Base-by-base conservation (phyloP, 805 yeast genomes). In the Candida patagonica region DNA sequence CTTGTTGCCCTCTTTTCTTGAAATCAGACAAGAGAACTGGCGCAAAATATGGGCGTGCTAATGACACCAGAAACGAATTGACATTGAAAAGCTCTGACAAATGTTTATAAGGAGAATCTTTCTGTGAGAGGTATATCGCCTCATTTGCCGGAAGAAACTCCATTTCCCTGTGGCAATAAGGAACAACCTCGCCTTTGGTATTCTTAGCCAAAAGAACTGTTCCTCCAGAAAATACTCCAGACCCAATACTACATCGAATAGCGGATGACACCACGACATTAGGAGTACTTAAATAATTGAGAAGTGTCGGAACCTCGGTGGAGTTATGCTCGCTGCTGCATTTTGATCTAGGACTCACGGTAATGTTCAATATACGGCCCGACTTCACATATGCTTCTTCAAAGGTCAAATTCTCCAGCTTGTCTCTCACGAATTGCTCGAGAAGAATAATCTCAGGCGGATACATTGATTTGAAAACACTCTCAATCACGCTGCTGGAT, bases 11-110 rank as follows among this genome's bases (percentile, higher is more conserved):
- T 55, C 66, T 64, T 55, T 86, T 92, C 53, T 80, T 80, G 53
- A 85, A 68, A 54, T 86, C 96, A 48, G 83, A 80, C 26, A 83
- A 77, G 31, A 92, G 72, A 42, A 89, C 65, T 1, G 97, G 96
- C 0, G 96, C 95, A 50, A 89, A 65, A 53, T 89, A 92, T 0
- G 97, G 96, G 46, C 96, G 71, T 6, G 97, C 95, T 48, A 89
- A 67, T 16, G 96, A 84, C 1, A 88, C 88, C 23, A 92, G 70
- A 54, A 86, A 89, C 59, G 88, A 94, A 60, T 92, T 92, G 19
- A 92, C 97, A 52, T 92, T 92, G 66, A 89, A 92, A 43, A 89
- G 68, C 57, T 92, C 97, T 0, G 96, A 81, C 35, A 89, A 69
- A 40, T 95, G 67, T 1, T 92, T 82, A 55, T 89, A 89, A 0